Evolutionary conservation across 768 basidiomycete species (phyloP).

Genomic region (Pleurotus giganteus): DNA sequence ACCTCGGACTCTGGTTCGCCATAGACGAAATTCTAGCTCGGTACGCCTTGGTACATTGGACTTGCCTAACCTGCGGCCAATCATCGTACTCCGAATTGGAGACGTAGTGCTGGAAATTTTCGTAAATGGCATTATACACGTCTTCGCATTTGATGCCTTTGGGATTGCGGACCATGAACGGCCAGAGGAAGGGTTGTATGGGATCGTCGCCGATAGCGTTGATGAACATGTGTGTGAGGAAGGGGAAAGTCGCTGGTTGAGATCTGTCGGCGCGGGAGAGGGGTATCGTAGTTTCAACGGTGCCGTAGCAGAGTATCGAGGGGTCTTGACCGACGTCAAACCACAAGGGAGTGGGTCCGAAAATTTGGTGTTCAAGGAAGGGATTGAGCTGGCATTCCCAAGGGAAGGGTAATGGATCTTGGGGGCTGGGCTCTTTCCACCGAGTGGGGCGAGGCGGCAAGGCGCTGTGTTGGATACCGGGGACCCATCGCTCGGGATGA

Average conservation of each 20-base stretch:
- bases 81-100: slow-evolving; percentile 31
- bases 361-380: slow-evolving; percentile 44
- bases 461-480: slow-evolving; percentile 43
- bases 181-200: slow-evolving; percentile 51
- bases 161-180: slow-evolving; percentile 45
- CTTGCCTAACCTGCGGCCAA: slow-evolving; percentile 31
- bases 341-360: slow-evolving; percentile 38
- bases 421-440: slow-evolving; percentile 41
- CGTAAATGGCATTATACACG: slow-evolving; percentile 44
- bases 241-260: slow-evolving; percentile 67
- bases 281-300: slow-evolving; percentile 25
- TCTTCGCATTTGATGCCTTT: slow-evolving; percentile 49
- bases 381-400: slow-evolving; percentile 57
- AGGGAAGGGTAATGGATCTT: slow-evolving; percentile 41
- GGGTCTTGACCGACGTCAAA: slow-evolving; percentile 43
- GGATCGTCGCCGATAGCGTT: slow-evolving; percentile 50
- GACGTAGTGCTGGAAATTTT: slow-evolving; percentile 41
- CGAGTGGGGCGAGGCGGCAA: slow-evolving; percentile 47
- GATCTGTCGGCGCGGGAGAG: slow-evolving; percentile 34
- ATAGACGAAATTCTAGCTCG: slow-evolving; percentile 19
- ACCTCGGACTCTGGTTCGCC: slow-evolving; percentile 9
- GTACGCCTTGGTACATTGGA: slow-evolving; percentile 29
- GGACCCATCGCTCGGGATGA: slow-evolving; percentile 48
- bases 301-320: slow-evolving; percentile 26
- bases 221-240: slow-evolving; percentile 56